Evolutionary conservation across 176 grass and related monocot species (phyloP), one percentile per base, ranked within the genome.

Genomic region (Avena sativa): DNA sequence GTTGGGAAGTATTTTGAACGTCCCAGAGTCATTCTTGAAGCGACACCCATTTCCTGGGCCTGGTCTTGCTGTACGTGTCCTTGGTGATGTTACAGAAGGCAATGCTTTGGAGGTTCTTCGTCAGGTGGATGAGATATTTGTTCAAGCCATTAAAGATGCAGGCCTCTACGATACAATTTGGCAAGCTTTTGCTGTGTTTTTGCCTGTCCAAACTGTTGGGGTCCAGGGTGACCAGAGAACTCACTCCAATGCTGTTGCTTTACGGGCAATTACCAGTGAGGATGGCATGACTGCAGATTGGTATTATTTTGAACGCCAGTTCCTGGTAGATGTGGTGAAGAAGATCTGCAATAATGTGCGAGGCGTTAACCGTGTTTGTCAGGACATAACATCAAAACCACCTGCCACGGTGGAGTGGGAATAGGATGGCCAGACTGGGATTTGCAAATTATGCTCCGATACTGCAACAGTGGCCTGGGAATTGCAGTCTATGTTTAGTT

Each of bases 281-380:
- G 95, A 97, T 93, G 95, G 95, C 74, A 97, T 97, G 95, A 95
- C 95, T 60, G 95, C 95, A 75, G 95, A 97, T 84, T 97, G 95
- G 95, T 97, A 93, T 50, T 94, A 97, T 88, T 97, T 97, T 82
- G 87, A 90, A 8, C 92, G 79, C 16, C 90, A 88, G 53, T 97
- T 97, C 79, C 64, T 97, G 38, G 82, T 88, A 12, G 84, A 94
- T 21, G 95, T 97, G 82, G 91, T 93, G 23, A 83, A 86, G 25
- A 94, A 97, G 85, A 97, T 97, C 78, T 94, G 92, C 87, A 93
- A 97, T 59, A 97, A 84, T 14, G 95, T 94, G 43, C 84, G 92
- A 10, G 95, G 89, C 12, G 84, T 97, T 36, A 97, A 97, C 76
- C 93, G 91, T 68, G 95, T 97, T 64, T 86, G 82, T 69, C 72